Evolutionary conservation across 2,329 filamentous ascomycete species (phyloP).

Genomic region (Macrophomina tecta): DNA sequence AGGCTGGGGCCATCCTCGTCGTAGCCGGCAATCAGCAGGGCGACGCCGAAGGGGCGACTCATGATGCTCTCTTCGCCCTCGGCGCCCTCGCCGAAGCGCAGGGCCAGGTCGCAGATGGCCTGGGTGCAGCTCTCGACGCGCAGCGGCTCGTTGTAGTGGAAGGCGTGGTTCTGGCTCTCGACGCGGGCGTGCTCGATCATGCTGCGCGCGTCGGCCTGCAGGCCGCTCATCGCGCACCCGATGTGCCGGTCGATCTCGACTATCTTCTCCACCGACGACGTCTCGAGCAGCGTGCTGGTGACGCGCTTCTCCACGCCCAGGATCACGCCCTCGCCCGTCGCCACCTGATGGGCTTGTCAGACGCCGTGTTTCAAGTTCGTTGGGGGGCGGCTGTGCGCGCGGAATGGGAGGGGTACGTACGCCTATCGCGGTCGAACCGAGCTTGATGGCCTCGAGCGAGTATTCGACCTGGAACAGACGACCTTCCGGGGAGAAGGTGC

Average conservation of each 20-base stretch:
- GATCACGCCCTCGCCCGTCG: constrained; percentile 92
- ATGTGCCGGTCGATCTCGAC: constrained; percentile 99
- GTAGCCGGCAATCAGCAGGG: constrained; percentile 92
- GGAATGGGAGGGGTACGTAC: constrained; percentile 53
- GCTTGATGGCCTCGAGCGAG: constrained; percentile 99
- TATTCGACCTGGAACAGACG: constrained; percentile 99
- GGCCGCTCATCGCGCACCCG: constrained; percentile 96
- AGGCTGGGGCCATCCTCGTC: constrained; percentile 96
- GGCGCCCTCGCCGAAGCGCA: constrained; percentile 95
- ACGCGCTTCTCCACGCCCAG: constrained; percentile 99
- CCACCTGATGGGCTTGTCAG: constrained; percentile 60
- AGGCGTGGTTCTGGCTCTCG: constrained; percentile 94
- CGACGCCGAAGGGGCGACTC: constrained; percentile 95
- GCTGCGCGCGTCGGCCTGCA: constrained; percentile 95
- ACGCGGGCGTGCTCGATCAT: constrained; percentile 99
- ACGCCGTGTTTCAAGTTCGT: no score
- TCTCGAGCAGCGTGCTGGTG: constrained; percentile 95
- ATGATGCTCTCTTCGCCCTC: constrained; percentile 99
- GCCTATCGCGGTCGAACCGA: constrained; percentile 96
- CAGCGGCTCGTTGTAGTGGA: constrained; percentile 96
- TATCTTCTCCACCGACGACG: constrained; percentile 98
- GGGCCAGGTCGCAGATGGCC: constrained; percentile 94
- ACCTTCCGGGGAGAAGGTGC: constrained; percentile 99
- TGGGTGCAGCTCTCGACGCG: constrained; percentile 98
- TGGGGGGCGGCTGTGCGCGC: constrained; percentile 6